Percentiles rank a stretch among this genome's conserved stretches.
phyloP scores from a whole-genome alignment of 2,329 filamentous ascomycete species.

The Cladosporium sp. region DNA sequence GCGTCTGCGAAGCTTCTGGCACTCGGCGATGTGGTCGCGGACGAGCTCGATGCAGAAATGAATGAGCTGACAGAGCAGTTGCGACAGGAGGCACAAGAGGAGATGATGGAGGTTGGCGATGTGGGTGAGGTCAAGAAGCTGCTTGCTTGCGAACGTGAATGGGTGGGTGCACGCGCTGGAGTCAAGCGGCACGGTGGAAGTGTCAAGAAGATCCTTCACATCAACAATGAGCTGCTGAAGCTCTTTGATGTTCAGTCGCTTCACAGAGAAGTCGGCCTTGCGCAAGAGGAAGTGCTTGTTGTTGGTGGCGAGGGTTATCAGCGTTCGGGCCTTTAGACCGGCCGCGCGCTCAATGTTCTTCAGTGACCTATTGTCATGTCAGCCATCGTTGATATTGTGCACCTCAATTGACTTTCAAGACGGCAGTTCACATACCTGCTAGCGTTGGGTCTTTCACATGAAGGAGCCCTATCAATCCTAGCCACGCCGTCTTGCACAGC shows the following conservation, averaged over 20 bases:
- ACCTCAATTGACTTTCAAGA: neutral
- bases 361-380: constrained; percentile 22
- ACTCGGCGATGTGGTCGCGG: constrained; percentile 29
- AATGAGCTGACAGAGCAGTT: constrained; percentile 33
- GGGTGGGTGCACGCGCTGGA: neutral
- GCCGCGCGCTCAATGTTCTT: constrained; percentile 19
- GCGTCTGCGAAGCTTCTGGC: constrained; percentile 29
- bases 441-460: constrained; percentile 3
- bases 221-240: constrained; percentile 34
- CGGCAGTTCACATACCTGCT: neutral
- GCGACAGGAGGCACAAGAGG: constrained; percentile 42
- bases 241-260: constrained; percentile 36
- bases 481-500: too few species aligned
- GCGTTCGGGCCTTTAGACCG: constrained; percentile 27
- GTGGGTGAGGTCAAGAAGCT: constrained; percentile 37
- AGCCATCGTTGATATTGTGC: constrained; percentile 10
- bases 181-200: constrained; percentile 30
- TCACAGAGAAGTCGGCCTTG: constrained; percentile 34
- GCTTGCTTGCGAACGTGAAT: constrained; percentile 28
- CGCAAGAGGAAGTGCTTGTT: constrained; percentile 42
- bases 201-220: constrained; percentile 39
- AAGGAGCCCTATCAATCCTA: neutral
- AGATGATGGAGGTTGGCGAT: constrained; percentile 49
- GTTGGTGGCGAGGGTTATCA: constrained; percentile 38
- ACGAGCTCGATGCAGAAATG: constrained; percentile 25